Percentiles rank a stretch among this genome's conserved stretches.
phyloP scores from a whole-genome alignment of 148 eudicot genomes.

The Polygonum aviculare region DNA sequence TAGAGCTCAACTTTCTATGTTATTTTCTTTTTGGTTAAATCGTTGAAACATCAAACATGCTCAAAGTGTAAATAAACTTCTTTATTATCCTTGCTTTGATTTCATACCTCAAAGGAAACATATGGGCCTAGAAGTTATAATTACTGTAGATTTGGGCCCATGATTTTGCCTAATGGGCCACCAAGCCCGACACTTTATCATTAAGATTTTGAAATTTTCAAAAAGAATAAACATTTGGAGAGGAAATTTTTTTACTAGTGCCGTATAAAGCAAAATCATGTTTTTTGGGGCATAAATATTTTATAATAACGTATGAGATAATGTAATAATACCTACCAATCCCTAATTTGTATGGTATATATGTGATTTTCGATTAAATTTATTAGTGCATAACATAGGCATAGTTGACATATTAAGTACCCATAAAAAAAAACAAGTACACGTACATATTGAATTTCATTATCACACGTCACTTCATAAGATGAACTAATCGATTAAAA shows the following conservation, averaged over 20 bases:
- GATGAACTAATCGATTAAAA: not conserved
- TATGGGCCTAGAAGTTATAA: not conserved
- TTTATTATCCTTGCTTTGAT: no score
- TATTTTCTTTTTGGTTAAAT: no score
- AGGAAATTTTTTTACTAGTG: not conserved
- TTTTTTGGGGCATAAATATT: not conserved
- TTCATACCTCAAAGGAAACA: not conserved
- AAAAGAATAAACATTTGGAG: no score
- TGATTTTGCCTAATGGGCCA: not conserved
- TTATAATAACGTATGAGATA: not conserved
- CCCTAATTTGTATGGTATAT: no score
- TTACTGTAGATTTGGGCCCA: not conserved
- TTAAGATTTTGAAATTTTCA: not conserved
- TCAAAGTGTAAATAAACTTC: no score
- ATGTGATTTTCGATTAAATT: no score
- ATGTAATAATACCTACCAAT: not conserved
- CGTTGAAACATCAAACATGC: no score
- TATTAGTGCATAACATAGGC: not conserved
- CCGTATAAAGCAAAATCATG: not conserved
- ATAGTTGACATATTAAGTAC: not conserved
- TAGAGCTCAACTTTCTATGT: no score
- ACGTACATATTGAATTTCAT: not conserved
- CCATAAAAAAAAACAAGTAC: not conserved
- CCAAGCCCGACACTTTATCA: not conserved
- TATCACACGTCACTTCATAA: not conserved